Conservation (phyloP, 768 basidiomycete species). For the Termitomyces sp. region DNA sequence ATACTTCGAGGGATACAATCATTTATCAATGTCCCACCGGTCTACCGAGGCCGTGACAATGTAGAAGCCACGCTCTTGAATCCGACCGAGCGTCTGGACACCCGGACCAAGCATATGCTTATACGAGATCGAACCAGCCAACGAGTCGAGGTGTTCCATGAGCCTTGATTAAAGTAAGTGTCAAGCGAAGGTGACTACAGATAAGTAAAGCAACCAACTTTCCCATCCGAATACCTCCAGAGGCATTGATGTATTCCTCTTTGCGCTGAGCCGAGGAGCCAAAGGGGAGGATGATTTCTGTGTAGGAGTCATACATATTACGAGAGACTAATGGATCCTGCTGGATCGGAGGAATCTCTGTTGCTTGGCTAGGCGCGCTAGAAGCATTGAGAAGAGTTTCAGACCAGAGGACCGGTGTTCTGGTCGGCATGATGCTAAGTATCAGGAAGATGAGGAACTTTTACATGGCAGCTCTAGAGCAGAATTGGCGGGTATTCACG, state of each 20-base stretch:
- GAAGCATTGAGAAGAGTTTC: conserved; percentile 47
- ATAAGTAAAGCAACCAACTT: conserved; percentile 30
- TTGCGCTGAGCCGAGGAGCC: conserved; percentile 50
- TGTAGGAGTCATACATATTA: conserved; percentile 69
- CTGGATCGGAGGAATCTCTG: conserved; percentile 8
- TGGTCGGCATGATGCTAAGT: conserved; percentile 50
- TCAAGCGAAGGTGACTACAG: not conserved
- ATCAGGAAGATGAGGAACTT: not conserved
- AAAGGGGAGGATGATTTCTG: conserved; percentile 62
- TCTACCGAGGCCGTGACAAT: conserved; percentile 84
- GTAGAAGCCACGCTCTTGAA: conserved; percentile 67
- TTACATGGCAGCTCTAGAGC: not conserved
- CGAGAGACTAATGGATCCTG: conserved; percentile 35
- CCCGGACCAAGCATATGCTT: conserved; percentile 73
- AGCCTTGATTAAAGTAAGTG: conserved; percentile 31
- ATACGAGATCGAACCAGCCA: conserved; percentile 83
- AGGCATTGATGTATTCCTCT: conserved; percentile 68
- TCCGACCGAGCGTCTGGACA: conserved; percentile 47
- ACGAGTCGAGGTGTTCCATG: conserved; percentile 77
- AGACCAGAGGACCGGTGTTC: conserved; percentile 52
- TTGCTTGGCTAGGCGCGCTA: conserved; percentile 11
- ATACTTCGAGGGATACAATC: not conserved
- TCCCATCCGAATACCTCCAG: conserved; percentile 66
- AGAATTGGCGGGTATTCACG: conserved; percentile 27
- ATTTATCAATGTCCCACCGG: conserved; percentile 33